Evolutionary conservation across 768 basidiomycete species (phyloP).

Genomic region (Tubosaeta sp.): DNA sequence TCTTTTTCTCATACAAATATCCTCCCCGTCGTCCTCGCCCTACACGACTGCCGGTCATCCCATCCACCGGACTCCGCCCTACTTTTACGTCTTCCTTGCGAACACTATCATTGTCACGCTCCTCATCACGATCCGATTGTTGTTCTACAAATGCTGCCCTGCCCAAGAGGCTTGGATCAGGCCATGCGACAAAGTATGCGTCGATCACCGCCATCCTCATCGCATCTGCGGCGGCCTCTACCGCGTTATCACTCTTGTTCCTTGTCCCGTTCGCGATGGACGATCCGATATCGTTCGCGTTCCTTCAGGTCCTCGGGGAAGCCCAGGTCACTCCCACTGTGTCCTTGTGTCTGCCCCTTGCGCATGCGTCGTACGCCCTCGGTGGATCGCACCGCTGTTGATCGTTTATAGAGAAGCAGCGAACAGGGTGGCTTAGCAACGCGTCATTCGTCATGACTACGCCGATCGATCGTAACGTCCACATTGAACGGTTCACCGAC

Average conservation of each 20-base stretch:
- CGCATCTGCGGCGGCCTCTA: constrained; percentile 29
- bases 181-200: constrained; percentile 22
- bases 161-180: constrained; percentile 15
- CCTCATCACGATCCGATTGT: constrained; percentile 24
- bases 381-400: constrained; percentile 36
- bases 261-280: constrained; percentile 23
- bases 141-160: constrained; percentile 24
- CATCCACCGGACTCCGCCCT: constrained; percentile 28
- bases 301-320: constrained; percentile 34
- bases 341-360: not conserved
- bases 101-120: constrained; percentile 25
- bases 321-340: constrained; percentile 22
- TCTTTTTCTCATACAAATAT: constrained; percentile 24
- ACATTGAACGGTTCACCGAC: constrained; percentile 16
- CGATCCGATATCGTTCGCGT: constrained; percentile 25
- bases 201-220: constrained; percentile 23
- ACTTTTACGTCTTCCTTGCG: constrained; percentile 22
- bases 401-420: constrained; percentile 38
- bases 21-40: constrained; percentile 26
- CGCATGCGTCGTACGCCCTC: not conserved
- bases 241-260: constrained; percentile 24
- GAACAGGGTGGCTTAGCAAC: constrained; percentile 33
- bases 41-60: constrained; percentile 11
- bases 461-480: constrained; percentile 5
- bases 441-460: constrained; percentile 2